These are phyloP conservation scores for Cercospora sojina DNA, from an alignment of 2,329 filamentous ascomycete species.

Conservation along the genomic window DNA sequence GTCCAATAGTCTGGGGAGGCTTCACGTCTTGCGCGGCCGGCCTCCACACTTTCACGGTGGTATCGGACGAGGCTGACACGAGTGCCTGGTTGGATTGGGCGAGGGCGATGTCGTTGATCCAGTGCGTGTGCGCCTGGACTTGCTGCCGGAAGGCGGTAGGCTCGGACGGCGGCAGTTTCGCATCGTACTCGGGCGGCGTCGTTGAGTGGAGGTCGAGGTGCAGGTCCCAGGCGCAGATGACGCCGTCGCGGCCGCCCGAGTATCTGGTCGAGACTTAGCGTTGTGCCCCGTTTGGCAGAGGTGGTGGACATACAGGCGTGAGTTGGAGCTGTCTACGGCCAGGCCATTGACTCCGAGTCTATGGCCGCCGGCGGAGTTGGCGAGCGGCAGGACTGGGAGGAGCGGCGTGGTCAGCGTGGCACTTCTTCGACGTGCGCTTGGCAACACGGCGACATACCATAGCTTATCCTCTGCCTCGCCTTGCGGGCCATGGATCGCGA, in stretches of 20 bases:
- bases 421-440: not conserved
- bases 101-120: conserved; percentile 90
- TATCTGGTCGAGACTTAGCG: conserved; percentile 56
- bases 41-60: conserved; percentile 89
- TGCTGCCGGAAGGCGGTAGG: conserved; percentile 60
- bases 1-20: conserved; percentile 76
- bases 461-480: conserved; percentile 55
- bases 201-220: conserved; percentile 62
- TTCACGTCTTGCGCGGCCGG: conserved; percentile 64
- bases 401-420: conserved; percentile 16
- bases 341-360: conserved; percentile 92
- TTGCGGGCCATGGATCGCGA: conserved; percentile 48
- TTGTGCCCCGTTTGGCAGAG: not conserved
- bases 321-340: conserved; percentile 77
- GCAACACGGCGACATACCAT: conserved; percentile 39
- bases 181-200: conserved; percentile 37
- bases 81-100: conserved; percentile 75
- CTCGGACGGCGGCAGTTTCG: conserved; percentile 37
- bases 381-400: conserved; percentile 61
- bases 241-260: conserved; percentile 91
- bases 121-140: conserved; percentile 84
- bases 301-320: conserved; percentile 59
- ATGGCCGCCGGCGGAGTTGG: conserved; percentile 71
- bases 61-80: conserved; percentile 88
- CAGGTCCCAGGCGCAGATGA: conserved; percentile 94